Percentiles rank a stretch among this genome's conserved stretches.
These are phyloP conservation scores for Cerioporus squamosus DNA, from an alignment of 1,284 basidiomycete species.

Conservation along the genomic window DNA sequence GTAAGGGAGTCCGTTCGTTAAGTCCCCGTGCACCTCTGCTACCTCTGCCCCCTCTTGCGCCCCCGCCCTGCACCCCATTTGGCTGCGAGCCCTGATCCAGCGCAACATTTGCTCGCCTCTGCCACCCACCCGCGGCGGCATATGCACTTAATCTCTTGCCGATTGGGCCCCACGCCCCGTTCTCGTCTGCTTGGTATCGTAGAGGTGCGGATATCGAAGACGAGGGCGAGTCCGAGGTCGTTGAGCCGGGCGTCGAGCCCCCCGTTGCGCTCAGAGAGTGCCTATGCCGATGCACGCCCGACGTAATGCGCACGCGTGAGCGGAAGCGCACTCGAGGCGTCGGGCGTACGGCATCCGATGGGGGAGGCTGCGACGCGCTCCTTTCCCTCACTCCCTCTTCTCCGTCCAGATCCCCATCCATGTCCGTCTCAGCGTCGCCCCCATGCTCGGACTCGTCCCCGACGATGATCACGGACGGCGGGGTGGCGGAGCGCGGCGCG, in stretches of 20 bases:
- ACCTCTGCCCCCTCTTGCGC: too few relatives aligned
- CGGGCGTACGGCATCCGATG: constrained; percentile 19
- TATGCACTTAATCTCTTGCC: constrained; percentile 54
- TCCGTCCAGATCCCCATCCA: constrained; percentile 14
- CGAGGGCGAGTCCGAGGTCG: constrained; percentile 62
- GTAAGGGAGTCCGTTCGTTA: constrained; percentile 40
- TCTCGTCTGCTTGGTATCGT: constrained; percentile 56
- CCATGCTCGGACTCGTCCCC: constrained; percentile 25
- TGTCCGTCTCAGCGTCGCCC: constrained; percentile 20
- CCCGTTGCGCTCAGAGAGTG: constrained; percentile 21
- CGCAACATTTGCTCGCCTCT: constrained; percentile 22
- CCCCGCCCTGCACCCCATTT: background rate
- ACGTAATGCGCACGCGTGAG: constrained; percentile 60
- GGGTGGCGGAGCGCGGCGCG: constrained; percentile 32
- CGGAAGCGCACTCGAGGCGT: constrained; percentile 53
- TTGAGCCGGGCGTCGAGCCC: constrained; percentile 40
- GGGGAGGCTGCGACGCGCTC: constrained; percentile 21
- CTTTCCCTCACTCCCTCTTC: constrained; percentile 2
- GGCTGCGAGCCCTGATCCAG: constrained; percentile 1
- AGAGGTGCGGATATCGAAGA: constrained; percentile 77
- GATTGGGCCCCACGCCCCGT: constrained; percentile 59
- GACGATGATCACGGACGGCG: constrained; percentile 33
- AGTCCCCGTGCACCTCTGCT: constrained; percentile 4
- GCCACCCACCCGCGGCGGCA: constrained; percentile 32
- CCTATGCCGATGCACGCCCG: constrained; percentile 43